Evolutionary conservation across 805 yeast species (phyloP).

Genomic region (Barnettozyma salicaria): DNA sequence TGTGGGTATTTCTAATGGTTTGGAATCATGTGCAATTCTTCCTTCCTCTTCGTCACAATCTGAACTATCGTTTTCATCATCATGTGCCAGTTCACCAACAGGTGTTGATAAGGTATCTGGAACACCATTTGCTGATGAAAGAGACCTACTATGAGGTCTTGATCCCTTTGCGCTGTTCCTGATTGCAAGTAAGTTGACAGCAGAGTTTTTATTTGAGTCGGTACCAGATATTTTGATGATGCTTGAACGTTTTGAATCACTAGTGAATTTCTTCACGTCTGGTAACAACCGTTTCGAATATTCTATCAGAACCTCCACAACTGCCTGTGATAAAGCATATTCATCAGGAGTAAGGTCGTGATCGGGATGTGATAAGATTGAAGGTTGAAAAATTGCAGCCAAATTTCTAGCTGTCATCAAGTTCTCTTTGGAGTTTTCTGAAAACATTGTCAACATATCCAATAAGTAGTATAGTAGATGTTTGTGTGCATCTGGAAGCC

Average conservation of each 20-base stretch:
- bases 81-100: not conserved
- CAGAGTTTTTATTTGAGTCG: slow-evolving; percentile 14
- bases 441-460: slow-evolving; percentile 81
- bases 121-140: slow-evolving; percentile 41
- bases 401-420: slow-evolving; percentile 89
- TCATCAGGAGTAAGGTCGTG: slow-evolving; percentile 93
- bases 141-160: slow-evolving; percentile 35
- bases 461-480: slow-evolving; percentile 81
- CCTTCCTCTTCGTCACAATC: slow-evolving; percentile 4
- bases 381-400: slow-evolving; percentile 96
- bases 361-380: slow-evolving; percentile 85
- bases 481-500: slow-evolving; percentile 69
- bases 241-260: slow-evolving; percentile 11
- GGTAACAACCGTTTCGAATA: slow-evolving; percentile 77
- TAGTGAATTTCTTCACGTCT: slow-evolving; percentile 31
- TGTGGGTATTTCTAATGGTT: slow-evolving; percentile 4
- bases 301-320: slow-evolving; percentile 82
- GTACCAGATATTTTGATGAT: slow-evolving; percentile 6
- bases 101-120: slow-evolving; percentile 30
- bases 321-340: slow-evolving; percentile 79
- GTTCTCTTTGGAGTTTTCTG: slow-evolving; percentile 68
- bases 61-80: slow-evolving; percentile 2
- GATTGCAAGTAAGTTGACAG: slow-evolving; percentile 15
- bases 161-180: slow-evolving; percentile 14
- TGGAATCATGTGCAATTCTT: not conserved